These are phyloP conservation scores for Tolypocladium guangdongense DNA, from an alignment of 2,329 filamentous ascomycete species.

Conservation along the genomic window DNA sequence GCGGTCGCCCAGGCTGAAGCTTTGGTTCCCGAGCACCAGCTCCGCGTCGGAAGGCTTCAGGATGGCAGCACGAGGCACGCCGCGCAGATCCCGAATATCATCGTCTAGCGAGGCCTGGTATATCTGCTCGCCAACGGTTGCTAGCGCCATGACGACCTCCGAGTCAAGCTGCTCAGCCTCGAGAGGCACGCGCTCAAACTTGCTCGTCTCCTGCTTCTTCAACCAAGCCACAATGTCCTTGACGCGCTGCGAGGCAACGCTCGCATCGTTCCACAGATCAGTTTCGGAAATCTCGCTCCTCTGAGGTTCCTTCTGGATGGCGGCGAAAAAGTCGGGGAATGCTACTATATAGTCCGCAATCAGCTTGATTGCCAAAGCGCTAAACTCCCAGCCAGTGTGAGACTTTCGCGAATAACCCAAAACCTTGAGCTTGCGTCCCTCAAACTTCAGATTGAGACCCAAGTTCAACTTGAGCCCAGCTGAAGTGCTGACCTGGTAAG, in stretches of 20 bases:
- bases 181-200: slow-evolving; percentile 88
- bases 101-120: slow-evolving; percentile 39
- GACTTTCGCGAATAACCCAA: slow-evolving; percentile 87
- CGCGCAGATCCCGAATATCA: slow-evolving; percentile 59
- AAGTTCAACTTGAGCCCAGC: slow-evolving; percentile 80
- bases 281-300: slow-evolving; percentile 75
- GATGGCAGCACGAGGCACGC: slow-evolving; percentile 76
- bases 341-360: slow-evolving; percentile 82
- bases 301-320: slow-evolving; percentile 74
- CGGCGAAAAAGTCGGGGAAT: slow-evolving; percentile 92
- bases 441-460: slow-evolving; percentile 93
- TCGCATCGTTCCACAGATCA: slow-evolving; percentile 69
- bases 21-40: slow-evolving; percentile 77
- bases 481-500: slow-evolving; percentile 70
- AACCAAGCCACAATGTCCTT: slow-evolving; percentile 93
- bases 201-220: slow-evolving; percentile 81
- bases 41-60: slow-evolving; percentile 95
- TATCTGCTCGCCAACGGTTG: slow-evolving; percentile 59
- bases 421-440: slow-evolving; percentile 90
- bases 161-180: slow-evolving; percentile 96
- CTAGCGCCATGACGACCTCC: slow-evolving; percentile 71
- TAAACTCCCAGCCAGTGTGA: slow-evolving; percentile 90
- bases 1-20: slow-evolving; percentile 76
- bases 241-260: slow-evolving; percentile 64
- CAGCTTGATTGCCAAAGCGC: slow-evolving; percentile 67